Base-by-base conservation (phyloP, 495 filamentous ascomycete genomes). In the Staphylotrichum tortipilum region DNA sequence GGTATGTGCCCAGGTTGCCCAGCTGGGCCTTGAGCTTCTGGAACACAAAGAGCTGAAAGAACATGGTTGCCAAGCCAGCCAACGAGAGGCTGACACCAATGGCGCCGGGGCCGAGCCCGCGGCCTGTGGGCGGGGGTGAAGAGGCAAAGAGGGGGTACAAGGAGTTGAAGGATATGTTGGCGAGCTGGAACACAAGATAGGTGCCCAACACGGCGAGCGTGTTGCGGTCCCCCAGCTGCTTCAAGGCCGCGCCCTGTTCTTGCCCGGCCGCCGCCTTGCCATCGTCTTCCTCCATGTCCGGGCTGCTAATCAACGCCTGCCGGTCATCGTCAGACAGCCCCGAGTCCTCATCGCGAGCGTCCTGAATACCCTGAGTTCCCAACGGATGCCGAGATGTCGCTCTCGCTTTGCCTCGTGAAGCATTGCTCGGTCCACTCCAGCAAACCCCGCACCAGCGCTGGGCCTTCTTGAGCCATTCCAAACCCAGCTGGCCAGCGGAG, bases 141-240 rank as follows among this genome's bases (percentile, higher is more conserved):
- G 88, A 82, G 7, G 80, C 84, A 57, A 96, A 98, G 39, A 97
- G 91, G 1, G 92, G 88, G 57, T 94, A 96, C 1, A 96, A 72
- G 18, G 86, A 86, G 60, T 89, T 92, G 74, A 88, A 95, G 10
- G 87, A 82, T 51, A 94, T 83, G 63, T 95, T 95, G 44, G 82
- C 79, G 22, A 96, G 74, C 45, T 94, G 87, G 61, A 96, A 95
- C 30, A 95, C 82, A 24, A 90, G 71, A 57, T 90, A 94, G 2
- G 89, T 91, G 24, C 78, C 59, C 9, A 96, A 77, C 0, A 98
- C 74, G 10, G 92, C 69, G 24, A 94, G 59, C 0, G 89, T 95
- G 43, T 91, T 85, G 7, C 85, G 79, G 52, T 83, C 92, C 31
- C 87, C 76, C 3, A 91, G 69, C 33, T 77, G 63, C 5, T 61